phyloP scores from a whole-genome alignment of 2,329 filamentous ascomycete genomes.

The Ceratocystis huliohia region DNA sequence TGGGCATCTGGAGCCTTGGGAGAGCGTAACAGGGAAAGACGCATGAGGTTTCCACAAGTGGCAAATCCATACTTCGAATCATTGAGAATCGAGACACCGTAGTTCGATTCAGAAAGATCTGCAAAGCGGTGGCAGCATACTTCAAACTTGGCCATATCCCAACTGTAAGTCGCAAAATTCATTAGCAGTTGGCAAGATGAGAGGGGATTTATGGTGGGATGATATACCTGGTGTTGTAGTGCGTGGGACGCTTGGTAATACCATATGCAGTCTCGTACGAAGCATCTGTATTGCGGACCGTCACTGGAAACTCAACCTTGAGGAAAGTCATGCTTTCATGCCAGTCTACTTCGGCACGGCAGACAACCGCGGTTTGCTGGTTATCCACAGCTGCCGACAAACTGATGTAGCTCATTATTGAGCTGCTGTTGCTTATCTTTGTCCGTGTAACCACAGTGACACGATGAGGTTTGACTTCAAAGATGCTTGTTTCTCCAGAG shows the following conservation, averaged over 20 bases:
- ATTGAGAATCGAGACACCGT: slow-evolving; percentile 85
- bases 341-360: slow-evolving; percentile 86
- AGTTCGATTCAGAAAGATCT: slow-evolving; percentile 74
- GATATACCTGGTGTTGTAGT: slow-evolving; percentile 75
- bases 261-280: slow-evolving; percentile 93
- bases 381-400: slow-evolving; percentile 54
- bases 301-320: slow-evolving; percentile 95
- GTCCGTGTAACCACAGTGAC: slow-evolving; percentile 76
- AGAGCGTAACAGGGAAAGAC: slow-evolving; percentile 69
- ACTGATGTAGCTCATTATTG: slow-evolving; percentile 73
- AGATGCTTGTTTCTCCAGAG: slow-evolving; percentile 54
- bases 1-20: slow-evolving; percentile 88
- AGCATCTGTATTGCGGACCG: slow-evolving; percentile 80
- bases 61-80: slow-evolving; percentile 96
- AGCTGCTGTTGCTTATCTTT: slow-evolving; percentile 75
- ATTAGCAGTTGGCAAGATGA: not conserved
- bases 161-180: slow-evolving; percentile 33
- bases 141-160: slow-evolving; percentile 97
- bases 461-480: slow-evolving; percentile 58
- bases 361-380: slow-evolving; percentile 29
- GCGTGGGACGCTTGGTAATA: slow-evolving; percentile 75
- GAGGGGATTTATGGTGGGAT: not conserved
- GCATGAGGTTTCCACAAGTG: slow-evolving; percentile 78
- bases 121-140: slow-evolving; percentile 94
- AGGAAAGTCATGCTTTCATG: slow-evolving; percentile 94